These are phyloP conservation scores for Afroboletus lepidellus DNA, from an alignment of 1,284 basidiomycete species.

Conservation along the genomic window DNA sequence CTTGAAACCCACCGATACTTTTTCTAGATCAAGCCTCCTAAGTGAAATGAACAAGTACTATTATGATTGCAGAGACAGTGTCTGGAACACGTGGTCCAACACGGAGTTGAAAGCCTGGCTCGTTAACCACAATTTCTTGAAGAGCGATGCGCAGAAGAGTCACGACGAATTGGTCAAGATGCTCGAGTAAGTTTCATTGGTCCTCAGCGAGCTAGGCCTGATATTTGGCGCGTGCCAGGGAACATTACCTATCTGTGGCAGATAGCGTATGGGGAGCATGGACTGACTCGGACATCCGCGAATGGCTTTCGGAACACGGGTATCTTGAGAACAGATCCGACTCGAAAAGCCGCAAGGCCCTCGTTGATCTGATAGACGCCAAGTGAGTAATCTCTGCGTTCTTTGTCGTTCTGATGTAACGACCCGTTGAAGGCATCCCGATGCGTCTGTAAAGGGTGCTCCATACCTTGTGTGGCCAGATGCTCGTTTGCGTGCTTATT, in stretches of 20 bases:
- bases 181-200: slow-evolving; percentile 47
- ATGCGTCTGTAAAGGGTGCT: slow-evolving; percentile 42
- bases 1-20: slow-evolving; percentile 20
- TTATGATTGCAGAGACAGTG: slow-evolving; percentile 58
- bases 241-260: slow-evolving; percentile 72
- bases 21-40: slow-evolving; percentile 61
- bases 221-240: slow-evolving; percentile 37
- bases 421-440: slow-evolving; percentile 13
- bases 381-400: slow-evolving; percentile 44
- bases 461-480: slow-evolving; percentile 88
- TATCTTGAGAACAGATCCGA: slow-evolving; percentile 59
- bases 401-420: not conserved
- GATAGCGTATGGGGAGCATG: slow-evolving; percentile 73
- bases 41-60: slow-evolving; percentile 79
- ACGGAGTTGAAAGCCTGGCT: slow-evolving; percentile 70
- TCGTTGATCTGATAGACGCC: slow-evolving; percentile 63
- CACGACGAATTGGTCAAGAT: slow-evolving; percentile 79
- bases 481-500: slow-evolving; percentile 80
- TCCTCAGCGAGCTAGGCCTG: fast-evolving
- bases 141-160: slow-evolving; percentile 66
- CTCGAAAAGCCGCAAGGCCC: slow-evolving; percentile 69
- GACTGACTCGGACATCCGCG: slow-evolving; percentile 74
- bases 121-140: slow-evolving; percentile 64
- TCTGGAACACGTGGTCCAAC: slow-evolving; percentile 73
- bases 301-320: slow-evolving; percentile 77